Evolutionary conservation across 2,329 filamentous ascomycete species (phyloP).

Genomic region (Cladosporium sp.): DNA sequence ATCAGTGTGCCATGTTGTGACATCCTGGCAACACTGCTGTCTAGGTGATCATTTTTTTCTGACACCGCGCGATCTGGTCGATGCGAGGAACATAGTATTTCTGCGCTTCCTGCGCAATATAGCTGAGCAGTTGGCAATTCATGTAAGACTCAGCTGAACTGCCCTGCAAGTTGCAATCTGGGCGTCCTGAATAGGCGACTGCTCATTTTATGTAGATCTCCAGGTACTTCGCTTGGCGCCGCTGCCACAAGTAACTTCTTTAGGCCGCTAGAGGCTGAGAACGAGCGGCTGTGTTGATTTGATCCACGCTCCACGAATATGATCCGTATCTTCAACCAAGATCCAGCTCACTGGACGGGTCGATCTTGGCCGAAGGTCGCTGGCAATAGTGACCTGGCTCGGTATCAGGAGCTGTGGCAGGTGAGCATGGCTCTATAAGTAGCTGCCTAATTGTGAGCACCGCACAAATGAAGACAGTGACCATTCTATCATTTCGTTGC

Average conservation of each 20-base stretch:
- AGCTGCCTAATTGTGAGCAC: not conserved
- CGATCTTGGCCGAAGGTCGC: not conserved
- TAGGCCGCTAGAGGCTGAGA: not conserved
- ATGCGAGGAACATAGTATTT: not conserved
- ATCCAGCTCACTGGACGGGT: not conserved
- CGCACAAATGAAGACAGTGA: not conserved
- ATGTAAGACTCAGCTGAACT: not conserved
- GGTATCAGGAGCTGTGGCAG: not conserved
- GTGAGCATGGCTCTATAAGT: not conserved
- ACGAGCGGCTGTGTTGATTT: not conserved
- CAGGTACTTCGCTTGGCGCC: not conserved
- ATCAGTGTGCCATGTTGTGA: not conserved
- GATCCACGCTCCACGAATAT: not conserved
- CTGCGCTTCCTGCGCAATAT: not conserved
- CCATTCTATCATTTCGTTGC: not conserved
- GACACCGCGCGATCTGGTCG: not conserved
- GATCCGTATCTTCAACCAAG: not conserved
- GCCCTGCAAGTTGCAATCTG: not conserved
- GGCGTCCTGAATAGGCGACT: not conserved
- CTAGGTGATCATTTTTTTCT: not conserved
- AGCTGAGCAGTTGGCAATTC: not conserved
- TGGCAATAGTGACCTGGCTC: not conserved
- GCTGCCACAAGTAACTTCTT: not conserved
- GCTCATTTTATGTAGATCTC: not conserved
- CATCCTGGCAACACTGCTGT: not conserved